These are phyloP conservation scores for Phallus indusiatus DNA, from an alignment of 768 basidiomycete genomes.

Conservation along the genomic window DNA sequence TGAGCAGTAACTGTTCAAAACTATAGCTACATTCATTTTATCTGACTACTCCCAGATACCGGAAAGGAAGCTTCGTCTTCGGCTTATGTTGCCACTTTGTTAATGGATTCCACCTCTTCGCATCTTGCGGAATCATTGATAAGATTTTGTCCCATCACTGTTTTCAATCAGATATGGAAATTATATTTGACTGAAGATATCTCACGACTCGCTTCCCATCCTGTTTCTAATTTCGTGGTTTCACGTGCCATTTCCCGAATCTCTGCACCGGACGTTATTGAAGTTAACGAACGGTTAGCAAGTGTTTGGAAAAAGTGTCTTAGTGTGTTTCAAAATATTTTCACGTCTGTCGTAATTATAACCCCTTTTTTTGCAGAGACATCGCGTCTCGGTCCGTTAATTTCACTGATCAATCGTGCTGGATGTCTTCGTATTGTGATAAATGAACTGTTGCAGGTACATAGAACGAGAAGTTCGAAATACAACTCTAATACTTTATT, in stretches of 20 bases:
- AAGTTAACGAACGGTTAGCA: slow-evolving; percentile 50
- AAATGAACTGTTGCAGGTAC: slow-evolving; percentile 47
- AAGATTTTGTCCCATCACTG: slow-evolving; percentile 42
- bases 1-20: slow-evolving; percentile 25
- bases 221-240: slow-evolving; percentile 90
- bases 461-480: slow-evolving; percentile 11
- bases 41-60: slow-evolving; percentile 15
- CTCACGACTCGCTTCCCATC: slow-evolving; percentile 66
- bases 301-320: slow-evolving; percentile 52
- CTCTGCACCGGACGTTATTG: slow-evolving; percentile 43
- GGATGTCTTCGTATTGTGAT: slow-evolving; percentile 38
- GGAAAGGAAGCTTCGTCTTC: slow-evolving; percentile 38
- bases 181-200: slow-evolving; percentile 73
- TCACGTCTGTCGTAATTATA: too few species aligned
- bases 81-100: slow-evolving; percentile 72
- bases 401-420: slow-evolving; percentile 64
- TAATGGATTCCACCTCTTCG: slow-evolving; percentile 82
- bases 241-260: slow-evolving; percentile 66
- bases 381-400: slow-evolving; percentile 67
- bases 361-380: slow-evolving; percentile 33
- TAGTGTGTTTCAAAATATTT: slow-evolving; percentile 37
- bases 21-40: neutral
- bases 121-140: slow-evolving; percentile 83
- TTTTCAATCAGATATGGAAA: slow-evolving; percentile 65
- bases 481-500: neutral